These are phyloP conservation scores for Jamesozyma hellenica DNA, from an alignment of 805 yeast genomes.

Conservation along the genomic window DNA sequence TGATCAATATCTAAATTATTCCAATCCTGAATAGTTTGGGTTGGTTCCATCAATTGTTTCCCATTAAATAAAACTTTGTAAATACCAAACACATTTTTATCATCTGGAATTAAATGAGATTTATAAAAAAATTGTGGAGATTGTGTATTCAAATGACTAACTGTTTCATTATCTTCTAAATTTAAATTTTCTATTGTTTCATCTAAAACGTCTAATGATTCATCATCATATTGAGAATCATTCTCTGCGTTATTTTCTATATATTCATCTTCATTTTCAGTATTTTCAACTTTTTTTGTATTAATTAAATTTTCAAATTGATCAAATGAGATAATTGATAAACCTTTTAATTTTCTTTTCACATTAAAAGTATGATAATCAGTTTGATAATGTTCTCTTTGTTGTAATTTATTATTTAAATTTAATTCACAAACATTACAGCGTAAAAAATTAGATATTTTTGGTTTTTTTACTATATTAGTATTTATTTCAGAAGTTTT, in stretches of 20 bases:
- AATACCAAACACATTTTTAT: conserved; percentile 45
- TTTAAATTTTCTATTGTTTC: conserved; percentile 5
- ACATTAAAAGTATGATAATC: conserved; percentile 52
- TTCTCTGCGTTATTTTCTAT: conserved; percentile 14
- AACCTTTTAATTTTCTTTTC: conserved; percentile 40
- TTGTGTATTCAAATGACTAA: conserved; percentile 53
- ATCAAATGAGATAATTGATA: conserved; percentile 40
- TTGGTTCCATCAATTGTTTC: conserved; percentile 38
- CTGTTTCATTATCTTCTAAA: conserved; percentile 14
- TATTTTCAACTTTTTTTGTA: background rate
- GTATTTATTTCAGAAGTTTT: conserved; percentile 4
- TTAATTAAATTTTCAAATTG: conserved; percentile 43
- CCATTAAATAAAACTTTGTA: conserved; percentile 54
- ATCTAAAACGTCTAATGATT: conserved; percentile 17
- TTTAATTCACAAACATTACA: conserved; percentile 22
- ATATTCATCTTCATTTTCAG: background rate
- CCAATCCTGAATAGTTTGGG: conserved; percentile 37
- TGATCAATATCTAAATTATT: conserved; percentile 16
- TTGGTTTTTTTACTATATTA: conserved; percentile 11
- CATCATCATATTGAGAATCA: conserved; percentile 27
- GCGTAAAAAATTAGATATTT: conserved; percentile 4
- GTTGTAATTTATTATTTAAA: conserved; percentile 10
- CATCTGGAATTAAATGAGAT: conserved; percentile 33
- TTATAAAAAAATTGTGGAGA: conserved; percentile 59
- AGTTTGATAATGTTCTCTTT: conserved; percentile 43